Percentiles rank a stretch among this genome's conserved stretches.
phyloP scores from a whole-genome alignment of 2,329 filamentous ascomycete genomes.

The Arthrobotrys iridis region DNA sequence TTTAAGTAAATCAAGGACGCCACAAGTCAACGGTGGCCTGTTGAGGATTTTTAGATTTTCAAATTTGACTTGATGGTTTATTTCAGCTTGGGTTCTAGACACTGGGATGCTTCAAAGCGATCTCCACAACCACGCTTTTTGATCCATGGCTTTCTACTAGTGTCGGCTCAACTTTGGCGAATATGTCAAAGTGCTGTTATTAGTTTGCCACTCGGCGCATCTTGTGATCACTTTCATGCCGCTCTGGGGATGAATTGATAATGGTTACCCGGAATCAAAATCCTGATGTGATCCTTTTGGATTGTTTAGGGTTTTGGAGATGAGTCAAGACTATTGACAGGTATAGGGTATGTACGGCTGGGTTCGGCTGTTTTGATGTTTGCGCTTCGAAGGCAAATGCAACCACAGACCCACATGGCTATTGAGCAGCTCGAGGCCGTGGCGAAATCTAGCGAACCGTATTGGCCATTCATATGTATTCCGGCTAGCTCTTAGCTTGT shows the following conservation, averaged over 20 bases:
- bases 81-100: too few species aligned
- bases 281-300: background rate
- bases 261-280: background rate
- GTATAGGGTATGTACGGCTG: conserved; percentile 1
- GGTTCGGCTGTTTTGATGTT: background rate
- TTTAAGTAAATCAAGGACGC: too few species aligned
- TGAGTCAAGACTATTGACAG: background rate
- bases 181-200: background rate
- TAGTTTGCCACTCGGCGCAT: background rate
- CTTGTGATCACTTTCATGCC: conserved; percentile 7
- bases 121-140: background rate
- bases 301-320: background rate
- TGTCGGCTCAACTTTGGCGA: background rate
- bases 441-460: background rate
- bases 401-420: conserved; percentile 7
- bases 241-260: background rate
- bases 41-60: background rate
- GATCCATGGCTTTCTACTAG: background rate
- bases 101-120: background rate
- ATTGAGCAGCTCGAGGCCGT: background rate
- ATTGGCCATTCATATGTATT: background rate
- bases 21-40: too few species aligned
- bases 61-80: too few species aligned
- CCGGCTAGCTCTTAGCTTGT: too few species aligned
- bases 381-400: conserved; percentile 10